Conservation (phyloP, 208 protist species). For the Trichomonas vaginalis region DNA sequence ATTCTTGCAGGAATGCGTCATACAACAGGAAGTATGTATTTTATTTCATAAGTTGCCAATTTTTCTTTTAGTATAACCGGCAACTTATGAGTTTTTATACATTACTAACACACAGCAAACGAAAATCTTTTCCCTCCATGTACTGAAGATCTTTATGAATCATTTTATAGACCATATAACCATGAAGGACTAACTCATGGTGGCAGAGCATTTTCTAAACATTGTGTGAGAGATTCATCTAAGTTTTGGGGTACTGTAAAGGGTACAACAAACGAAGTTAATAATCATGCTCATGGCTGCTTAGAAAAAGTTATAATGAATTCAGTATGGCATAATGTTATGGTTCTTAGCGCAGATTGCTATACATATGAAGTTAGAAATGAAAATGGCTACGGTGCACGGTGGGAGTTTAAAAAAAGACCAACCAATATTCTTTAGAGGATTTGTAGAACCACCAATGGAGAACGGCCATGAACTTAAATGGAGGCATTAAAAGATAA, state of each 20-base stretch:
- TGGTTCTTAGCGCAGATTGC: background rate
- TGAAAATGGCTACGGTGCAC: background rate
- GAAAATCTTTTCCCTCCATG: background rate
- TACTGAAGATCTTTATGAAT: background rate
- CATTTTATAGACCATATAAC: background rate
- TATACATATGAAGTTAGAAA: background rate
- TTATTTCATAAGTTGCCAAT: background rate
- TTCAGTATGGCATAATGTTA: background rate
- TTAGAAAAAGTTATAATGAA: background rate
- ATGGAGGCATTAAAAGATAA: background rate
- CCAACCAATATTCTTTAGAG: background rate
- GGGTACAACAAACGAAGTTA: background rate
- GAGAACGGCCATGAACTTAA: background rate
- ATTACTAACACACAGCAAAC: background rate
- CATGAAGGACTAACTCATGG: background rate
- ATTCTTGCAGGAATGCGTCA: background rate
- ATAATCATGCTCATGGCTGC: background rate
- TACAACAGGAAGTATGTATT: background rate
- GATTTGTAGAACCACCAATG: background rate
- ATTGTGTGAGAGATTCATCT: background rate
- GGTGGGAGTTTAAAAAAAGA: background rate
- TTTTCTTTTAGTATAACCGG: background rate
- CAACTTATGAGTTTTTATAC: background rate
- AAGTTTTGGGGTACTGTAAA: background rate
- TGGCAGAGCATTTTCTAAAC: background rate